Evolutionary conservation across 2,329 filamentous ascomycete genomes (phyloP), one percentile per base, ranked within the genome.

Genomic region (Trichoderma atrobrunneum): DNA sequence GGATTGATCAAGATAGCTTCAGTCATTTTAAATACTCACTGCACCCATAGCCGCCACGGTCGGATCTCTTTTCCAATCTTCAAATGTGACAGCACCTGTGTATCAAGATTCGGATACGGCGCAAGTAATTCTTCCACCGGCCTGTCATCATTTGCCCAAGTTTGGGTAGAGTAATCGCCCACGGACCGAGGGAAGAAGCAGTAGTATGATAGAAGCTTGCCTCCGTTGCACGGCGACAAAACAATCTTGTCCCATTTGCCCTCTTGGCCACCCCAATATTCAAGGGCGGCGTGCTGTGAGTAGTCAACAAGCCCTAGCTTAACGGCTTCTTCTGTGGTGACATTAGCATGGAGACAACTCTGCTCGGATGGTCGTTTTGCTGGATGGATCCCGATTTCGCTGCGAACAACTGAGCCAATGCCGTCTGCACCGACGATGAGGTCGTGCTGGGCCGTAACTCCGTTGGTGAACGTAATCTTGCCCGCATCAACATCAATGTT

Each of bases 231-330:
- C 6, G 90, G 89, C 0, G 89, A 91, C 2, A 92, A 82, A 6
- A 92, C 90, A 72, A 93, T 92, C 84, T 92, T 93, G 79, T 92
- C 88, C 84, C 84, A 88, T 76, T 88, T 89, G 70, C 81, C 82
- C 69, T 90, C 87, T 67, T 89, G 86, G 1, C 91, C 91, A 30
- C 91, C 91, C 90, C 90, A 92, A 82, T 91, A 92, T 79, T 93
- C 89, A 0, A 93, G 82, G 0, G 90, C 90, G 30, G 79, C 83
- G 80, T 92, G 79, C 39, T 85, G 77, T 0, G 88, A 89, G 80
- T 91, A 92, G 78, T 92, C 88, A 36, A 89, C 85, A 0, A 92
- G 84, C 2, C 90, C 90, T 1, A 88, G 82, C 72, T 83, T 83
- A 34, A 88, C 84, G 1, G 88, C 89, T n/a, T 90, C 85, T 48